Base-by-base conservation (phyloP, 2,329 filamentous ascomycete genomes). In the Neonectria magnoliae region DNA sequence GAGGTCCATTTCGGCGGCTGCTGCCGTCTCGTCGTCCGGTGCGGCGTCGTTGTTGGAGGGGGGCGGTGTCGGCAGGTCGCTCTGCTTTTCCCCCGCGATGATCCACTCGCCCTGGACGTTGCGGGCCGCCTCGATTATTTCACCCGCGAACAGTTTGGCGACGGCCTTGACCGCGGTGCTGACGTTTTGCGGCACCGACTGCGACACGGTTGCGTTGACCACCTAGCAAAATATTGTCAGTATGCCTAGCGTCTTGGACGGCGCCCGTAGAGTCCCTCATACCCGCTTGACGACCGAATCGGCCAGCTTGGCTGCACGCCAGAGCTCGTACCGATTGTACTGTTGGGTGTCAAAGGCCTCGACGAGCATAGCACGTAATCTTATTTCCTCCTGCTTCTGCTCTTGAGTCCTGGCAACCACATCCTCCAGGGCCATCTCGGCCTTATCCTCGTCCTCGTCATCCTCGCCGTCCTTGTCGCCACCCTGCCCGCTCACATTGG, bases 131-230 rank as follows among this genome's bases (percentile, higher is more conserved):
- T 93, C 91, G 67, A 94, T 90, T 52, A 95, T 84, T 67, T 93
- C 90, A 57, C 91, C 92, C 4, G 92, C 87, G 76, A 93, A 94
- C 65, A 93, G 84, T 78, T 95, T 95, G 52, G 90, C 89, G 20
- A 93, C 91, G 0, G 90, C 88, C 53, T 89, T 90, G 74, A 94
- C 90, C n/a, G 91, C 90, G 22, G 91, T 88, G 66, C 92, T 90
- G 54, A 94, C 90, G 71, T 88, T 91, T 20, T 87, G 84, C 0
- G 91, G 91, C 0, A 93, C 92, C 2, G 91, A 93, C 76, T 94
- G 92, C 0, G 91, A 93, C 9, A 94, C 90, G 2, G 92, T 93
- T 63, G 92, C 91, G 74, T 94, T 95, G 75, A 93, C 90, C 65
- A 94, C 87, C 85, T 90, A 65, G 36, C 45, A 20, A 16, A 13